Conservation (phyloP, 805 yeast genomes). For the Cyberlindnera bimundalis region DNA sequence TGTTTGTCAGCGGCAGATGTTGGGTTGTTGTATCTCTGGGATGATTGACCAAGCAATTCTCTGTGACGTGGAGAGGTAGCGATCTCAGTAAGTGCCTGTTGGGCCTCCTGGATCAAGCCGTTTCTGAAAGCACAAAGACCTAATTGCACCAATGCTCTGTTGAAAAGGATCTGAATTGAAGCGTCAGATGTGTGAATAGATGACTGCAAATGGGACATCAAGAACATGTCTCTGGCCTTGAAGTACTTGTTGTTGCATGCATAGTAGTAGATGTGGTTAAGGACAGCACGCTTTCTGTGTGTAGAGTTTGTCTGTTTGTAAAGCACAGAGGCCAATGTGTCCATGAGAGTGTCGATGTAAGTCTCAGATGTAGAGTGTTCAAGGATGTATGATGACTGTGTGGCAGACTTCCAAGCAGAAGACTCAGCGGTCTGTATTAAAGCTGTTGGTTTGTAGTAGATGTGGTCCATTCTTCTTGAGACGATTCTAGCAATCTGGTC, state of each 20-base stretch:
- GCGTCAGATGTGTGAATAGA: slow-evolving; percentile 83
- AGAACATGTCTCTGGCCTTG: slow-evolving; percentile 84
- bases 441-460: slow-evolving; percentile 85
- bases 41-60: slow-evolving; percentile 92
- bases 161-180: slow-evolving; percentile 83
- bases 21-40: slow-evolving; percentile 59
- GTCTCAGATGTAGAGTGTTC: slow-evolving; percentile 30
- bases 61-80: slow-evolving; percentile 81
- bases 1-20: slow-evolving; percentile 62
- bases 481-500: slow-evolving; percentile 70
- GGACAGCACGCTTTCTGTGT: slow-evolving; percentile 78
- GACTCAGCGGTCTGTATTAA: slow-evolving; percentile 68
- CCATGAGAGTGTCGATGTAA: slow-evolving; percentile 56
- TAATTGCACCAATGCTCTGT: slow-evolving; percentile 91
- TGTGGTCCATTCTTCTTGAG: slow-evolving; percentile 82
- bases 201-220: slow-evolving; percentile 80
- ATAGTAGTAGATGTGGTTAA: slow-evolving; percentile 83
- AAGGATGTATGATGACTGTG: slow-evolving; percentile 28
- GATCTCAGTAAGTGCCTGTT: slow-evolving; percentile 82
- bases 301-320: slow-evolving; percentile 63
- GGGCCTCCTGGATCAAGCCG: slow-evolving; percentile 82
- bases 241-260: slow-evolving; percentile 84
- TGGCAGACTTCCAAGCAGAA: slow-evolving; percentile 65
- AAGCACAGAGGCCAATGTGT: slow-evolving; percentile 60
- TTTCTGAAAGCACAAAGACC: slow-evolving; percentile 94